Conservation (phyloP, 2,329 filamentous ascomycete species). For the Trichoderma harzianum region DNA sequence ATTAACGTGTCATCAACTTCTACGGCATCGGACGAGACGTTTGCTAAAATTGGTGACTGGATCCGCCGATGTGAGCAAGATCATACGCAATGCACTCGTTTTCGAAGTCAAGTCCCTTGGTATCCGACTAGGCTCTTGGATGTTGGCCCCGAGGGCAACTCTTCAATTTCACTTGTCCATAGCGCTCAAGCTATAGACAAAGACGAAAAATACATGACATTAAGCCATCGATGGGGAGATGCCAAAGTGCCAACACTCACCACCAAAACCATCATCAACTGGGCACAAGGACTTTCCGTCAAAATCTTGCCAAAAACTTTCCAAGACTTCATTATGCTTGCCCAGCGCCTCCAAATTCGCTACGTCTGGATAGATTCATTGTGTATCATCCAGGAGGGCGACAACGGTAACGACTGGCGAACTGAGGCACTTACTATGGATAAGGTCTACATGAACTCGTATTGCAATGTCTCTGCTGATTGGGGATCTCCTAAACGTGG, state of each 20-base stretch:
- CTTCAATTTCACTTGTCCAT: not conserved
- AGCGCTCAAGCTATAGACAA: not conserved
- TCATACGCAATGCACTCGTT: not conserved
- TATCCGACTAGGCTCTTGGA: not conserved
- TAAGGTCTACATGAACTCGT: not conserved
- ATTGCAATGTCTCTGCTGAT: not conserved
- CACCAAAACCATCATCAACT: not conserved
- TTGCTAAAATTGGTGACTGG: not conserved
- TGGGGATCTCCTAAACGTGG: not conserved
- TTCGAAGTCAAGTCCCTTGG: not conserved
- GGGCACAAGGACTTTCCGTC: not conserved
- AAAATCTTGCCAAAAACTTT: not conserved
- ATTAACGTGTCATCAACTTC: not conserved
- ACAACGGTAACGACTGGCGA: not conserved
- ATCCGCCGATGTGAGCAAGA: not conserved
- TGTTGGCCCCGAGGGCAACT: not conserved
- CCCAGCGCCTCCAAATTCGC: not conserved
- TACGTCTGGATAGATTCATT: not conserved
- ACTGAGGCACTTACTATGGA: not conserved
- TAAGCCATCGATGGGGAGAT: not conserved
- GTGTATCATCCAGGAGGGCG: not conserved
- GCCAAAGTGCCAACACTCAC: not conserved
- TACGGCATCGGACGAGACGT: not conserved
- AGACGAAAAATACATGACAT: not conserved
- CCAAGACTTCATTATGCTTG: not conserved